Evolutionary conservation across 2,329 filamentous ascomycete genomes (phyloP).

Genomic region (Neonectria coccinea): DNA sequence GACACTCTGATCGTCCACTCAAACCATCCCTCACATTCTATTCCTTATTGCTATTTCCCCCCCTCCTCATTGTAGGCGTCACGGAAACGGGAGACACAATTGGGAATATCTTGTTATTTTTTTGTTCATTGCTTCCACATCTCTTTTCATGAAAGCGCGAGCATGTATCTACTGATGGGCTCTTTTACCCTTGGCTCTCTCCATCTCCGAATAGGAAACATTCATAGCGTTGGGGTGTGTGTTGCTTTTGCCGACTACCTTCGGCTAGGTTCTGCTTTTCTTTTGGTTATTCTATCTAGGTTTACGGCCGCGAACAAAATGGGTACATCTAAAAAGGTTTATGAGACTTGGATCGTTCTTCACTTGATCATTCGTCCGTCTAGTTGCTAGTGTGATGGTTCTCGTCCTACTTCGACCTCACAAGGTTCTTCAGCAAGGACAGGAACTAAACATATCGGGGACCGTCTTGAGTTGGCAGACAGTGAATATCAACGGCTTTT

Average conservation of each 20-base stretch:
- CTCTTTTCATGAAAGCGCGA: conserved; percentile 34
- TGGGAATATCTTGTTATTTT: conserved; percentile 16
- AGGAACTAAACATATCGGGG: background rate
- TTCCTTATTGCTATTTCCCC: conserved; percentile 25
- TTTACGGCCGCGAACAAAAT: conserved; percentile 42
- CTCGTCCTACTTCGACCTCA: background rate
- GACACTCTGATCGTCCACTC: conserved; percentile 21
- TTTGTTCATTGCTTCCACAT: conserved; percentile 28
- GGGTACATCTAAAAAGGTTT: conserved; percentile 37
- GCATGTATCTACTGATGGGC: conserved; percentile 30
- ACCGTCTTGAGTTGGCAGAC: background rate
- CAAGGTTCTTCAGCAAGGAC: conserved; percentile 5
- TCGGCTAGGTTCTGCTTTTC: conserved; percentile 29
- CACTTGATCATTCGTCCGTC: conserved; percentile 6
- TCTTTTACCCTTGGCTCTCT: conserved; percentile 26
- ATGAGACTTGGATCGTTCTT: conserved; percentile 23
- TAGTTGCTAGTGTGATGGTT: background rate
- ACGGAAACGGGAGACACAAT: conserved; percentile 30
- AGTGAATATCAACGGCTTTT: background rate
- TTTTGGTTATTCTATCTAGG: conserved; percentile 34
- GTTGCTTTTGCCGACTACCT: conserved; percentile 31
- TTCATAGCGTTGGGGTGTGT: conserved; percentile 45
- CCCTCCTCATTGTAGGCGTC: conserved; percentile 37
- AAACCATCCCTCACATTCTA: conserved; percentile 17
- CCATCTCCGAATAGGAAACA: conserved; percentile 38